Percentiles rank a stretch among this genome's conserved stretches.
Conservation (phyloP, 139 green algal genomes). For the Trebouxia sp. region DNA sequence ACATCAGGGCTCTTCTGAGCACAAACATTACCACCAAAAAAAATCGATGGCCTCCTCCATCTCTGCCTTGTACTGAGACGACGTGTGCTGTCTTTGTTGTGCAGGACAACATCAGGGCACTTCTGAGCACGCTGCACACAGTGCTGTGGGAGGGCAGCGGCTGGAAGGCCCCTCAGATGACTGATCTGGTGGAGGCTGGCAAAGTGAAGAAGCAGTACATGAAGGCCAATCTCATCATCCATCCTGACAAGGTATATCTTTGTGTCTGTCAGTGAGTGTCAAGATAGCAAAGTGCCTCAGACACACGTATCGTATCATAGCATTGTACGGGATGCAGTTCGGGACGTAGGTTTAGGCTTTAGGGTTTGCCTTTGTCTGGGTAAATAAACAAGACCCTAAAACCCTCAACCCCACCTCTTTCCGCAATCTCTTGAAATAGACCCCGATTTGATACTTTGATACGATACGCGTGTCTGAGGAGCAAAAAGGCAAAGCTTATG, state of each 20-base stretch:
- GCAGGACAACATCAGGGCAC: constrained; percentile 85
- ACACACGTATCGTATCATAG: too few relatives aligned
- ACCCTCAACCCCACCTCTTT: too few relatives aligned
- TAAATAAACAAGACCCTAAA: too few relatives aligned
- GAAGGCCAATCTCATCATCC: constrained; percentile 91
- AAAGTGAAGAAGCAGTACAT: constrained; percentile 85
- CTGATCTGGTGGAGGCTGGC: constrained; percentile 79
- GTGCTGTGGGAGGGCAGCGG: constrained; percentile 87
- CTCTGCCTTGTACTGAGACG: background rate
- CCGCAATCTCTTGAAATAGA: too few relatives aligned
- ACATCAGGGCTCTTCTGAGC: constrained; percentile 85
- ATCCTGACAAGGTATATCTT: constrained; percentile 83
- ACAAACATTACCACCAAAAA: too few relatives aligned
- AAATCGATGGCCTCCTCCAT: too few relatives aligned
- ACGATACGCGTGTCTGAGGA: too few relatives aligned
- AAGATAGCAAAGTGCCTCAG: constrained; percentile 1
- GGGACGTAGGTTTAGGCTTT: too few relatives aligned
- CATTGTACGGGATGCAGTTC: too few relatives aligned
- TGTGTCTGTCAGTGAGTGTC: background rate
- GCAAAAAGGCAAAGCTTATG: too few relatives aligned
- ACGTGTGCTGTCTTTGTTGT: background rate
- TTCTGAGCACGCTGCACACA: constrained; percentile 82
- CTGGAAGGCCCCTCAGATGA: constrained; percentile 78
- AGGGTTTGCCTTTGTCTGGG: too few relatives aligned
- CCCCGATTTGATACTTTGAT: too few relatives aligned